phyloP scores from a whole-genome alignment of 305 asterid genomes.

The Fraxinus platypoda region DNA sequence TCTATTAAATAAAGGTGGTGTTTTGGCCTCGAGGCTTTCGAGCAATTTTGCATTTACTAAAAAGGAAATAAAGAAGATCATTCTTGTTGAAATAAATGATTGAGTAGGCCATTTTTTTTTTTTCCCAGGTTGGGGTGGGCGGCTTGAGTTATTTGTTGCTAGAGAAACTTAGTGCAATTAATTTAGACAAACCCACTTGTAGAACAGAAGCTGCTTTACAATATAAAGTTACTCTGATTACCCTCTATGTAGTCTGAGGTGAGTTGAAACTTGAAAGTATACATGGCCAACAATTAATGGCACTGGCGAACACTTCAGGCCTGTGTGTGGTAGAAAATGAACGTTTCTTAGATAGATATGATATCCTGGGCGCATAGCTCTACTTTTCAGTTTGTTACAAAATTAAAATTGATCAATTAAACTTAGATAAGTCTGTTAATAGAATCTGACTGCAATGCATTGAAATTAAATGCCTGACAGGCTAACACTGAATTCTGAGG shows the following conservation, averaged over 20 bases:
- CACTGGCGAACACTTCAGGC: neutral
- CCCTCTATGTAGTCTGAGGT: neutral
- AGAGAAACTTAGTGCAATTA: neutral
- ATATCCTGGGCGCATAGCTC: neutral
- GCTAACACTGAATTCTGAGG: neutral
- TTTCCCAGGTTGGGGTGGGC: neutral
- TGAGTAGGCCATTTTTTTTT: neutral
- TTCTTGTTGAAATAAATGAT: constrained; percentile 1
- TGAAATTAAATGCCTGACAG: neutral
- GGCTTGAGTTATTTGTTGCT: neutral
- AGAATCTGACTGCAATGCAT: neutral
- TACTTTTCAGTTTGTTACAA: neutral
- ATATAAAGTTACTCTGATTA: neutral
- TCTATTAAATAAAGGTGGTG: neutral
- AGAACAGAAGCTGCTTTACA: neutral
- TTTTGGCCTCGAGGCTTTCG: neutral
- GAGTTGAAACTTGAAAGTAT: neutral
- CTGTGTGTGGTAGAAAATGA: neutral
- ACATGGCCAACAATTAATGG: neutral
- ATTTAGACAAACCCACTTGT: neutral
- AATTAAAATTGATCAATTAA: neutral
- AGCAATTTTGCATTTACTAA: neutral
- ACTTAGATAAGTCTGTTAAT: neutral
- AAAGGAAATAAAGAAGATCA: neutral
- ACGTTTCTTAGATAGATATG: neutral